A percentile compares a stretch with the other conserved stretches of the same genome.
These are phyloP conservation scores for Cadophora luteo-olivacea DNA, from an alignment of 2,329 filamentous ascomycete genomes.

Conservation along the genomic window DNA sequence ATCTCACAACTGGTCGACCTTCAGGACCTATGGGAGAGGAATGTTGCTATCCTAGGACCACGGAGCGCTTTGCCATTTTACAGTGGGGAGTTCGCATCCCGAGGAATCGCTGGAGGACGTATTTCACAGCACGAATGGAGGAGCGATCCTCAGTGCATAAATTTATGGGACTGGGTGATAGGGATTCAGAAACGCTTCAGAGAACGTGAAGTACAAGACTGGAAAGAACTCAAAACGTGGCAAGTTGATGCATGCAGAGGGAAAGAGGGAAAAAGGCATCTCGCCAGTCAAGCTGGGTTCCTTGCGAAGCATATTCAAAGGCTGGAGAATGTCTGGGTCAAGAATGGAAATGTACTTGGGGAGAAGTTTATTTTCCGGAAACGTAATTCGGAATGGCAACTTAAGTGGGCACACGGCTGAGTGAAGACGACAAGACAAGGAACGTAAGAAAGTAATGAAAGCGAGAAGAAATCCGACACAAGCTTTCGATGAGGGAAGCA, in stretches of 20 bases:
- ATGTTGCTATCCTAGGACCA: not conserved
- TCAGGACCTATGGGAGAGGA: not conserved
- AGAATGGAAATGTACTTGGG: not conserved
- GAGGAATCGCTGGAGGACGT: not conserved
- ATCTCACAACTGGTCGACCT: not conserved
- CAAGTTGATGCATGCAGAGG: not conserved
- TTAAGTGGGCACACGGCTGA: not conserved
- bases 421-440: not conserved
- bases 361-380: not conserved
- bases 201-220: not conserved
- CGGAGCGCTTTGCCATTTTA: not conserved
- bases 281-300: not conserved
- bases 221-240: conserved; percentile 1
- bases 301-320: not conserved
- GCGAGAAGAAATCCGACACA: not conserved
- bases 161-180: not conserved
- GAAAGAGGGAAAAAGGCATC: not conserved
- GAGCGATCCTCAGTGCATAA: not conserved
- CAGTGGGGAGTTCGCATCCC: not conserved
- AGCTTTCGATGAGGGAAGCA: not conserved
- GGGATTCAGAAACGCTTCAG: not conserved
- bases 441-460: not conserved
- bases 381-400: not conserved
- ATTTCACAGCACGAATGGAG: not conserved
- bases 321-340: not conserved